These are phyloP conservation scores for Dentipellis sp. DNA, from an alignment of 768 basidiomycete genomes.

Conservation along the genomic window DNA sequence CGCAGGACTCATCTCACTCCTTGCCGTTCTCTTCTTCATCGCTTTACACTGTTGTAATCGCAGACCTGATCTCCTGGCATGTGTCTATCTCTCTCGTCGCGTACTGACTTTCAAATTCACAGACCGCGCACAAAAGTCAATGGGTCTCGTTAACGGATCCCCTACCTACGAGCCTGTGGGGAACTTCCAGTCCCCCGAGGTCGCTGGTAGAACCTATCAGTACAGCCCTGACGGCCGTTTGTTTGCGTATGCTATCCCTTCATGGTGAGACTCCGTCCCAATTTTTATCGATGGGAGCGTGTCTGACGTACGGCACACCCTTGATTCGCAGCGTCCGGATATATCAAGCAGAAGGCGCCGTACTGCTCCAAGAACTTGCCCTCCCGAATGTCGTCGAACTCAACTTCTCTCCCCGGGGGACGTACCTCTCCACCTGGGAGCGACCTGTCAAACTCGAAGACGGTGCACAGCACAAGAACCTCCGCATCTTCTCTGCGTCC, in stretches of 20 bases:
- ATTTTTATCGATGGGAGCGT: slow-evolving; percentile 4
- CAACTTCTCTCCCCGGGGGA: slow-evolving; percentile 88
- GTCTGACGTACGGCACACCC: slow-evolving; percentile 1
- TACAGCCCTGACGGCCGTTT: slow-evolving; percentile 86
- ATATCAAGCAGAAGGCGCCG: slow-evolving; percentile 63
- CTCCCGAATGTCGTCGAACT: slow-evolving; percentile 75
- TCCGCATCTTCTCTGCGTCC: slow-evolving; percentile 79
- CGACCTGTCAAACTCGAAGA: slow-evolving; percentile 88
- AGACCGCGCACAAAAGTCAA: slow-evolving; percentile 93
- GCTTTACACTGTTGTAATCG: background rate
- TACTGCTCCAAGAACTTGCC: slow-evolving; percentile 66
- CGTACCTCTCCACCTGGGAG: slow-evolving; percentile 94
- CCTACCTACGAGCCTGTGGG: slow-evolving; percentile 64
- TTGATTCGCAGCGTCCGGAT: slow-evolving; percentile 55
- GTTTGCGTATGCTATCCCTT: slow-evolving; percentile 76
- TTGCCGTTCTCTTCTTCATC: background rate
- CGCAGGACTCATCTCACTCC: too few relatives aligned
- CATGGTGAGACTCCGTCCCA: slow-evolving; percentile 41
- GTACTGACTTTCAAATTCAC: slow-evolving; percentile 14
- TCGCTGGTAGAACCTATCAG: slow-evolving; percentile 61
- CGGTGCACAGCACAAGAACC: slow-evolving; percentile 87
- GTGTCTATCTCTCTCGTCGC: slow-evolving; percentile 9
- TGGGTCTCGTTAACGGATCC: slow-evolving; percentile 77
- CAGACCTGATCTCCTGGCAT: background rate
- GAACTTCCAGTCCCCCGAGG: slow-evolving; percentile 59